Evolutionary conservation across 2,329 filamentous ascomycete species (phyloP), one percentile per base, ranked within the genome.

Genomic region (Scedosporium apiospermum): DNA sequence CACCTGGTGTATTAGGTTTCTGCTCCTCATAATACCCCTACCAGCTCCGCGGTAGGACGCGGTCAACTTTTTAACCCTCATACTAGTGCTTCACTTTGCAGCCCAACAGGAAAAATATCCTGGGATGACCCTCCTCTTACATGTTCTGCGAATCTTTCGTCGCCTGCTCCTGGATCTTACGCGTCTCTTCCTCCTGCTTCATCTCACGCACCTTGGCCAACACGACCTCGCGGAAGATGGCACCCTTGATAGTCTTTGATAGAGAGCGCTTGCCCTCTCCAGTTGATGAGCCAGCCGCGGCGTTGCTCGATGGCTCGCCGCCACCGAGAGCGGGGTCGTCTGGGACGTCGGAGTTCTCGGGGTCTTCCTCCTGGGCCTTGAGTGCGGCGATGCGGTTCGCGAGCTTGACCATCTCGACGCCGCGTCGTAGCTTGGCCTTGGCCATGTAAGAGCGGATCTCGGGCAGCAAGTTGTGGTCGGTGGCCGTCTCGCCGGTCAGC

Each of bases 391-490:
- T 98, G 66, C 93, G 90, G 78, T 97, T 97, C 67, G 91, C 87
- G 62, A 99, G 86, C 78, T 96, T 97, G 80, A 98, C 90, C 71
- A 96, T 88, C 76, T 98, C 91, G 78, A 99, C 96, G 70, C 93
- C 93, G 66, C 93, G 89, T 75, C 89, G 89, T 68, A 99, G 88
- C 65, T 92, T 91, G 63, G 91, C 91, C 76, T 92, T 92, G 66
- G 93, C 89, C 76, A 96, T 91, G 80, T 95, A 96, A 61, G 92
- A 89, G 76, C 90, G 90, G 69, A 99, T 96, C 79, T 99, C 95
- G 68, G 95, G 95, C 75, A 99, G 79, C 84, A 99, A 84, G 82
- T 99, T 93, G 85, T 97, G 92, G 76, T 98, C 93, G 65, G 89
- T 91, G 66, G 95, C 95, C 65, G 86, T 95, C 79, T 95, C 84